Base-by-base conservation (phyloP, 352 stramenopile species). In the Aphanomyces astaci region DNA sequence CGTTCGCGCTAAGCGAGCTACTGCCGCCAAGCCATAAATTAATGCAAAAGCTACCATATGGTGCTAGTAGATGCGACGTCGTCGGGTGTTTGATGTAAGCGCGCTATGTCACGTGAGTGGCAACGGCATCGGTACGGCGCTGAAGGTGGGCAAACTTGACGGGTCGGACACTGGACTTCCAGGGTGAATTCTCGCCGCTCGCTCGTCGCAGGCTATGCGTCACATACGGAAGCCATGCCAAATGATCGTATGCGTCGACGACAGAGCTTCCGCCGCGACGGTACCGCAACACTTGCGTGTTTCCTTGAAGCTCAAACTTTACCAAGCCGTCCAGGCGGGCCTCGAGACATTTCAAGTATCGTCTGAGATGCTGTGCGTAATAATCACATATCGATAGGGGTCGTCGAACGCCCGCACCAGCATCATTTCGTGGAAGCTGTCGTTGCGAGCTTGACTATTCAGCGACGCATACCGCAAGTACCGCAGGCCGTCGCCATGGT, bases 351-450 rank as follows among this genome's bases (percentile, higher is more conserved):
- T 68, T 68, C 7, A 19, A 43, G 32, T 68, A n/a, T n/a, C 62
- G 33, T 68, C 62, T 10, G 62, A 52, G 5, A 68, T 52, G 51
- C 62, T 52, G 51, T 68, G 62, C 3, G 62, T 68, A 32, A 68
- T 51, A 22, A 68, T 62, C 13, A 68, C 28, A 13, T 60, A 68
- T 17, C 51, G 46, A 25, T 40, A 24, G 19, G 56, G 1, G 11
- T 68, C 62, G 17, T 68, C 28, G 33, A 60, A 59, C 31, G 28
- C 39, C 4, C 62, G 46, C 24, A 68, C 48, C 28, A 68, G 62
- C 62, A 68, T 68, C 32, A 60, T 68, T 27, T 68, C 62, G 24
- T 51, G 49, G 62, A 59, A 68, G 17, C 27, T 19, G 11, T 39
- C 19, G 36, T 68, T 68, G 19, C 33, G 10, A 13, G 62, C 39